Evolutionary conservation across 129 eudicot genomes (phyloP).

Genomic region (Lonicera japonica): DNA sequence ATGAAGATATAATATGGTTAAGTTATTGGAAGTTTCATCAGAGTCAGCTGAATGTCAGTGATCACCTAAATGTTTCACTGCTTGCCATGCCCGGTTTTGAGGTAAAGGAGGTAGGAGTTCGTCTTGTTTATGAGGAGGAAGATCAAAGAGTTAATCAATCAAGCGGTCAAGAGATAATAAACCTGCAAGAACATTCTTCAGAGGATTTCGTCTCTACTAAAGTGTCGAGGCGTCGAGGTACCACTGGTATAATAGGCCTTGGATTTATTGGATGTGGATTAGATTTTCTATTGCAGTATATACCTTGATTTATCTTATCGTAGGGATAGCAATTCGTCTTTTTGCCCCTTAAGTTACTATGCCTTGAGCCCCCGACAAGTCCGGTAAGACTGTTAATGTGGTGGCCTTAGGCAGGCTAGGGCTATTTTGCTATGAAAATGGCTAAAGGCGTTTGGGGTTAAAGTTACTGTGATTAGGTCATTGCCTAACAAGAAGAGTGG

Average conservation of each 20-base stretch:
- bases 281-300: not conserved
- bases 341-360: slow-evolving; percentile 31
- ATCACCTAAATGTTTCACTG: not conserved
- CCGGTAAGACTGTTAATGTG: slow-evolving; percentile 23
- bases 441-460: not conserved
- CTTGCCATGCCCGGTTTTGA: not conserved
- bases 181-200: not conserved
- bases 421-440: slow-evolving; percentile 29
- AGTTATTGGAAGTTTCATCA: slow-evolving; percentile 22
- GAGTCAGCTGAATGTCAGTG: slow-evolving; percentile 15
- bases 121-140: not conserved
- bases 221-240: not conserved
- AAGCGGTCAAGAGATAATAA: not conserved
- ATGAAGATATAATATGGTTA: slow-evolving; percentile 23
- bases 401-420: slow-evolving; percentile 38
- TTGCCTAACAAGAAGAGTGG: not conserved
- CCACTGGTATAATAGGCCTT: not conserved
- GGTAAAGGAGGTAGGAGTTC: not conserved
- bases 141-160: not conserved
- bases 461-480: not conserved
- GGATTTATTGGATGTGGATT: not conserved
- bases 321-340: too few relatives aligned
- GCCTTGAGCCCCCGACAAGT: slow-evolving; percentile 34
- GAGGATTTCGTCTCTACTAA: not conserved
- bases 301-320: too few relatives aligned